These are phyloP conservation scores for Aspergillus ruber DNA, from an alignment of 2,329 filamentous ascomycete species.

Conservation along the genomic window DNA sequence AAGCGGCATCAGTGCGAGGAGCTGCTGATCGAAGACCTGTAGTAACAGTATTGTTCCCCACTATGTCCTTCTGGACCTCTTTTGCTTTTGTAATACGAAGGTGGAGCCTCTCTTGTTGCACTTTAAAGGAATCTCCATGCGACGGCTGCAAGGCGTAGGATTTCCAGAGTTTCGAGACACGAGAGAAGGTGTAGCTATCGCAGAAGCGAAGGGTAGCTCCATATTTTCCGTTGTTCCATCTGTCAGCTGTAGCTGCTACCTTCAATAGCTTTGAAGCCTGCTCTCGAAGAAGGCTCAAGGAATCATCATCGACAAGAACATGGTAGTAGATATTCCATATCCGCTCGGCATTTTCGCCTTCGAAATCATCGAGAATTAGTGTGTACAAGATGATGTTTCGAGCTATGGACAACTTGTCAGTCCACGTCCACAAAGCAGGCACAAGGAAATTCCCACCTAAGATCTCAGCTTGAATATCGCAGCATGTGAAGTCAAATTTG, in stretches of 20 bases:
- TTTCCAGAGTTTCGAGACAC: background rate
- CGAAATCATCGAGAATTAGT: background rate
- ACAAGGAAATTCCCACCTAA: background rate
- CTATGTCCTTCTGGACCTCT: background rate
- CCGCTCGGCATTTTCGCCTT: background rate
- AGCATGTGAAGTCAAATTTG: background rate
- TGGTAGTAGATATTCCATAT: background rate
- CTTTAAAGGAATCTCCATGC: background rate
- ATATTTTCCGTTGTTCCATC: background rate
- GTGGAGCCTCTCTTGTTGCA: background rate
- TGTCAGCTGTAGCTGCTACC: background rate
- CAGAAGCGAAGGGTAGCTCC: background rate
- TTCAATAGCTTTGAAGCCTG: background rate
- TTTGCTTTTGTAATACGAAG: background rate
- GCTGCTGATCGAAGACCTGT: background rate
- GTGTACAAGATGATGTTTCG: background rate
- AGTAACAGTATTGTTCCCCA: background rate
- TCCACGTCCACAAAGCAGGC: conserved; percentile 20
- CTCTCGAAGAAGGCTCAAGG: background rate
- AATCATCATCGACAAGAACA: background rate
- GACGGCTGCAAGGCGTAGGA: background rate
- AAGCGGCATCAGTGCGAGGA: background rate
- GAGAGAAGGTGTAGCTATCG: background rate
- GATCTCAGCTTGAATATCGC: background rate
- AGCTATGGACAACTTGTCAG: conserved; percentile 7